Conservation (phyloP, 2,329 filamentous ascomycete species). For the Rhexocercosporidium sp. region DNA sequence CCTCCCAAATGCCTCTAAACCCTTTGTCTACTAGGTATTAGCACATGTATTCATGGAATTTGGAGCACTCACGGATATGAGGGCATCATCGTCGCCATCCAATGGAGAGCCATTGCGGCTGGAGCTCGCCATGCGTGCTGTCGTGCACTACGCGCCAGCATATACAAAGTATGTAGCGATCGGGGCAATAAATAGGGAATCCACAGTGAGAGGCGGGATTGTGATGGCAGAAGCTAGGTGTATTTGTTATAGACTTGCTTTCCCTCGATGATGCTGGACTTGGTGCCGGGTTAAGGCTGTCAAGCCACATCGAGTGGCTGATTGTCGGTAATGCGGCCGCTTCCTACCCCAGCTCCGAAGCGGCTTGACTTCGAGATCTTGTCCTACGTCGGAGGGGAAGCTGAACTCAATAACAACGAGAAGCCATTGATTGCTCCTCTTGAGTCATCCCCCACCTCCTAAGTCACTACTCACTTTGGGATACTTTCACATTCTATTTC, state of each 20-base stretch:
- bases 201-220: not conserved
- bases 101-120: constrained; percentile 43
- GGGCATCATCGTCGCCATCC: constrained; percentile 39
- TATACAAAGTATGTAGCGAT: not conserved
- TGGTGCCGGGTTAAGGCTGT: constrained; percentile 5
- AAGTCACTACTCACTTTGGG: not conserved
- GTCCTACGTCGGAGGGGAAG: not conserved
- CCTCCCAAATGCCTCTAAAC: constrained; percentile 89
- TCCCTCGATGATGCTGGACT: constrained; percentile 8
- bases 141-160: constrained; percentile 8
- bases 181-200: not conserved
- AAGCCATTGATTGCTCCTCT: not conserved
- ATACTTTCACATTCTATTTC: not conserved
- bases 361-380: not conserved
- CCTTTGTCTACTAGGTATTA: constrained; percentile 67
- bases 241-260: constrained; percentile 9
- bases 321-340: constrained; percentile 8
- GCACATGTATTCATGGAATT: not conserved
- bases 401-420: not conserved
- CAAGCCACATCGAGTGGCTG: constrained; percentile 13
- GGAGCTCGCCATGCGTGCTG: constrained; percentile 9
- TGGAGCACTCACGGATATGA: constrained; percentile 42
- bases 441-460: too few relatives aligned
- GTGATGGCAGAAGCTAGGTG: not conserved
- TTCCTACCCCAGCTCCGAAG: not conserved